These are phyloP conservation scores for Solanum aculeatissimum DNA, from an alignment of 305 asterid genomes.

Conservation along the genomic window DNA sequence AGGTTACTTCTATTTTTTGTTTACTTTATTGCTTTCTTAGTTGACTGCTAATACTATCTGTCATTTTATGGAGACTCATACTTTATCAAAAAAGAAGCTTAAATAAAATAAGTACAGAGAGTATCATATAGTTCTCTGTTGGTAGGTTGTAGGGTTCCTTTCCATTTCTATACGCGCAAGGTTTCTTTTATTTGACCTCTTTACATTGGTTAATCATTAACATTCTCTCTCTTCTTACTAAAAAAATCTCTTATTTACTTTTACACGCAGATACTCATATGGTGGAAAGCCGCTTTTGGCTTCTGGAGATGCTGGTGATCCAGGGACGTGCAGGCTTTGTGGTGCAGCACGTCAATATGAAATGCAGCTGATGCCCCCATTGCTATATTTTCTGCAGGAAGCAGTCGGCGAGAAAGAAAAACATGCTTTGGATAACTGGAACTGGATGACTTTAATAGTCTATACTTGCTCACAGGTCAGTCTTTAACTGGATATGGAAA, in stretches of 20 bases:
- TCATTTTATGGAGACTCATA: not conserved
- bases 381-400: constrained; percentile 66
- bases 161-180: not conserved
- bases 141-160: not conserved
- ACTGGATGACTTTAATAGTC: constrained; percentile 68
- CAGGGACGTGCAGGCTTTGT: constrained; percentile 51
- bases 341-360: constrained; percentile 66
- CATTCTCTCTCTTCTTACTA: not conserved
- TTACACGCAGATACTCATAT: constrained; percentile 45
- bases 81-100: not conserved
- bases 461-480: constrained; percentile 72
- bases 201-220: not conserved
- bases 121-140: not conserved
- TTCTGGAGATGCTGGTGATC: constrained; percentile 25
- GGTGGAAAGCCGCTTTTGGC: constrained; percentile 76
- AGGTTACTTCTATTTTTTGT: not conserved
- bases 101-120: not conserved
- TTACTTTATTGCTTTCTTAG: not conserved
- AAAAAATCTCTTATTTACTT: not conserved
- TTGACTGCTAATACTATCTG: not conserved
- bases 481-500: not conserved
- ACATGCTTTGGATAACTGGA: constrained; percentile 35
- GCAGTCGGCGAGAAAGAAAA: constrained; percentile 36
- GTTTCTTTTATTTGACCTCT: not conserved
- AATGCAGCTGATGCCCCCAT: constrained; percentile 85